Evolutionary conservation across 257 asterid genomes (phyloP).

Genomic region (Rauvolfia tetraphylla): DNA sequence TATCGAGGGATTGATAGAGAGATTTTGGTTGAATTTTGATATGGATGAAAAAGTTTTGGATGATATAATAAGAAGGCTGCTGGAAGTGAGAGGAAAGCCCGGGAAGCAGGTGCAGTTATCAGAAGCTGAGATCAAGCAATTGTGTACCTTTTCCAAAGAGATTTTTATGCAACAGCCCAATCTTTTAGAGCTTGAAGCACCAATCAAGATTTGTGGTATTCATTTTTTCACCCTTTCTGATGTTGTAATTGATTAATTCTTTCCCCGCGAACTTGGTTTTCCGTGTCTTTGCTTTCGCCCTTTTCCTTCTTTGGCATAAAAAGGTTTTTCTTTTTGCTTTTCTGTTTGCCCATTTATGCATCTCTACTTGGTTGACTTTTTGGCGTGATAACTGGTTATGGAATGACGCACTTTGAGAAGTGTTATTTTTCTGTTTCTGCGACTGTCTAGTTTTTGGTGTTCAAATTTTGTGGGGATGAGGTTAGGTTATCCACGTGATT

Average conservation of each 20-base stretch:
- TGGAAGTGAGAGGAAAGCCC: conserved; percentile 30
- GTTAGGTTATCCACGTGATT: background rate
- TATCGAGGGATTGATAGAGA: background rate
- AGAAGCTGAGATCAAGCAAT: conserved; percentile 32
- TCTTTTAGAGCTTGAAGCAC: conserved; percentile 45
- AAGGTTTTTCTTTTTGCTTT: background rate
- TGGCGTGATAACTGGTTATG: background rate
- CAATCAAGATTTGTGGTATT: conserved; percentile 45
- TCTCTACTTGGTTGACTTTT: conserved; percentile 26
- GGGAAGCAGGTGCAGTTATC: conserved; percentile 41
- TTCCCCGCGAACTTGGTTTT: background rate
- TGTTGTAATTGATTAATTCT: background rate
- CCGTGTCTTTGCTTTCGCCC: background rate
- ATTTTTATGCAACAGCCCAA: conserved; percentile 37
- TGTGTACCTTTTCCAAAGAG: conserved; percentile 28
- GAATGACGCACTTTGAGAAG: background rate
- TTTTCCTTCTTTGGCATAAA: background rate
- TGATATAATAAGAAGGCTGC: conserved; percentile 36
- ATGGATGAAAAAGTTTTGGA: conserved; percentile 31
- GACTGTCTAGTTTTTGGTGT: background rate
- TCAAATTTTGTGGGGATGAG: background rate
- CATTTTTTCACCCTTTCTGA: background rate
- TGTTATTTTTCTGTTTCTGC: background rate
- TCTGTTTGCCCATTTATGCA: background rate
- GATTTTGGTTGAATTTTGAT: background rate